Evolutionary conservation across 352 stramenopile genomes (phyloP).

Genomic region (Blastocystis sp.): DNA sequence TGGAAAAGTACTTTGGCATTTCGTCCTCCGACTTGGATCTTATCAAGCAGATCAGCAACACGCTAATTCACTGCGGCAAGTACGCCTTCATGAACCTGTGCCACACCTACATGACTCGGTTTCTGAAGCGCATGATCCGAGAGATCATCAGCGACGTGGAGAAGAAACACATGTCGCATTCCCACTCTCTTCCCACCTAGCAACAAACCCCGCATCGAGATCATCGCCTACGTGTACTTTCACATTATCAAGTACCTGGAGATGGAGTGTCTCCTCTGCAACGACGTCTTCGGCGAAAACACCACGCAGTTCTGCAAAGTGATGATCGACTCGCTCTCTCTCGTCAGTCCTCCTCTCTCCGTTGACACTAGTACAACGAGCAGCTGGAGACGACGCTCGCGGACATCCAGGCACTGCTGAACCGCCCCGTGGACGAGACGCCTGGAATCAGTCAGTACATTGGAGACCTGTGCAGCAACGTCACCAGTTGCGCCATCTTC

Average conservation of each 20-base stretch:
- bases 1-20: constrained; percentile 27
- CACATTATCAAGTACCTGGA: constrained; percentile 5
- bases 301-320: not conserved
- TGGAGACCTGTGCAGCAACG: not conserved
- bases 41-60: constrained; percentile 25
- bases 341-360: not conserved
- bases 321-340: not conserved
- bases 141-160: not conserved
- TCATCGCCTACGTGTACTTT: constrained; percentile 12
- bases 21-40: not conserved
- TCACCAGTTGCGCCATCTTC: constrained; percentile 32
- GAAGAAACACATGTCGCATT: not conserved
- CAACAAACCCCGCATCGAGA: constrained; percentile 7
- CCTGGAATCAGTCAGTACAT: not conserved
- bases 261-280: constrained; percentile 21
- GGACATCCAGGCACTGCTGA: not conserved
- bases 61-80: not conserved
- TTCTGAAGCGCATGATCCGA: constrained; percentile 11
- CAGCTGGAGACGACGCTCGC: not conserved
- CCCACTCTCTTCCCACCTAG: not conserved
- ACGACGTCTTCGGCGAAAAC: constrained; percentile 9
- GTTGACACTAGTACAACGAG: not conserved
- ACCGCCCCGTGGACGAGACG: not conserved
- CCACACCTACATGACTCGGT: constrained; percentile 17
- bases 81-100: constrained; percentile 13